Conservation (phyloP, 345 rosid genomes). For the Eucalyptus albens region DNA sequence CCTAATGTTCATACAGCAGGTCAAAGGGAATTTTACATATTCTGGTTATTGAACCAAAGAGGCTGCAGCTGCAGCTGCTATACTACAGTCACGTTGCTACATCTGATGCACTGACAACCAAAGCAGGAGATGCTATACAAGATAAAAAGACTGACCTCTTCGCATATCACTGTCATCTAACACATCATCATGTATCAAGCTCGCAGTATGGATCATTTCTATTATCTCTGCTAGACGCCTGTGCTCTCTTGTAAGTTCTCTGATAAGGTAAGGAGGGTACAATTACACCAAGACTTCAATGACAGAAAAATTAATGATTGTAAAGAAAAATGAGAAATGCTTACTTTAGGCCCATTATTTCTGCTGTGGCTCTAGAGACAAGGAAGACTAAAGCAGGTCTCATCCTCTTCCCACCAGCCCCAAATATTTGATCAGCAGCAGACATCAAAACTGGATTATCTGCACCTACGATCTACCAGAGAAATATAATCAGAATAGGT, state of each 20-base stretch:
- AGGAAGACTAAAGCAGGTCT: constrained; percentile 93
- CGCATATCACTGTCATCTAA: constrained; percentile 87
- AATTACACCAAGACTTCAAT: not conserved
- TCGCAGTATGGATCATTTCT: constrained; percentile 98
- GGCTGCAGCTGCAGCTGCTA: not conserved
- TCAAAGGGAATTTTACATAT: not conserved
- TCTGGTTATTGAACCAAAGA: not conserved
- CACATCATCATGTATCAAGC: constrained; percentile 95
- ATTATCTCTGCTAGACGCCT: constrained; percentile 91
- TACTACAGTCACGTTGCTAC: not conserved
- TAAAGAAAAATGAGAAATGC: constrained; percentile 1
- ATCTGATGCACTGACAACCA: not conserved
- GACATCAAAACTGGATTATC: constrained; percentile 92
- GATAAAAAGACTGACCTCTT: constrained; percentile 43
- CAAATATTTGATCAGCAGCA: constrained; percentile 92
- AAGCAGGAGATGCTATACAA: not conserved
- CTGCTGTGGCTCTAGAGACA: constrained; percentile 89
- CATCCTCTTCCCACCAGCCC: constrained; percentile 99
- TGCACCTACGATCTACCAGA: constrained; percentile 85
- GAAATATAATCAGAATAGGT: constrained; percentile 13
- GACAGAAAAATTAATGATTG: not conserved
- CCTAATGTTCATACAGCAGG: not conserved
- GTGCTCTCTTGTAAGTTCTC: constrained; percentile 78
- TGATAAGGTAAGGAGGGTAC: constrained; percentile 4
- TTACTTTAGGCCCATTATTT: constrained; percentile 63